Evolutionary conservation across 2,329 filamentous ascomycete species (phyloP), one percentile per base, ranked within the genome.

Genomic region (Arthrobotrys entomopaga): DNA sequence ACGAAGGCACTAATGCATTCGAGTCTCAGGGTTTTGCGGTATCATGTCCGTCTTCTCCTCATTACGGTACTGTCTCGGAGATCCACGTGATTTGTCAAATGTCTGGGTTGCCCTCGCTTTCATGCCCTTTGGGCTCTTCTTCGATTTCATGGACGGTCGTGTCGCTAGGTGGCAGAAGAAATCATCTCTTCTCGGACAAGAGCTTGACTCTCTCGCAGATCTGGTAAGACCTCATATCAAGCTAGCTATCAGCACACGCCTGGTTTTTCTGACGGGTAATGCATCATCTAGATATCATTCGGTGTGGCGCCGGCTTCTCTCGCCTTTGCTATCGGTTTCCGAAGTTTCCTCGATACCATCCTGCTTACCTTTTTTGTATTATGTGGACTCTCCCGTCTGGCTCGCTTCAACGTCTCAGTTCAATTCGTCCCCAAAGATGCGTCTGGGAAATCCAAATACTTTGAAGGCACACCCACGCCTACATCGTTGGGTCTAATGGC

Each of bases 131-230:
- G 93, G 93, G 3, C 85, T 98, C 11, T 97, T 98, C 84, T 98
- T 98, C 82, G 95, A 99, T 82, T 96, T 97, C 81, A 92, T 98
- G 86, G 95, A 99, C 82, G 95, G 95, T 80, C 95, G 93, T 81
- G 93, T 99, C 65, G 95, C 95, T 76, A 87, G 95, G 77, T 98
- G 95, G 95, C 89, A 95, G 81, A 90, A 92, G 83, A 99, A 97
- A 89, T 95, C 92, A 79, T 96, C 91, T 79, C 85, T 99, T 81
- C 98, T 99, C 94, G 95, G 95, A 11, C 94, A 97, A 82, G 95
- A 99, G 83, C 85, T 99, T 65, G 95, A 99, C 82, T 98, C 94
- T 5, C 86, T 99, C 54, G 95, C 95, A 65, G 95, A 99, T 81
- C 82, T 99, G 85, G 69, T 73, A 63, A 11, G 53, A 6, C 16